Evolutionary conservation across 441 rosid genomes (phyloP), one percentile per base, ranked within the genome.

Genomic region (Corymbia calophylla): DNA sequence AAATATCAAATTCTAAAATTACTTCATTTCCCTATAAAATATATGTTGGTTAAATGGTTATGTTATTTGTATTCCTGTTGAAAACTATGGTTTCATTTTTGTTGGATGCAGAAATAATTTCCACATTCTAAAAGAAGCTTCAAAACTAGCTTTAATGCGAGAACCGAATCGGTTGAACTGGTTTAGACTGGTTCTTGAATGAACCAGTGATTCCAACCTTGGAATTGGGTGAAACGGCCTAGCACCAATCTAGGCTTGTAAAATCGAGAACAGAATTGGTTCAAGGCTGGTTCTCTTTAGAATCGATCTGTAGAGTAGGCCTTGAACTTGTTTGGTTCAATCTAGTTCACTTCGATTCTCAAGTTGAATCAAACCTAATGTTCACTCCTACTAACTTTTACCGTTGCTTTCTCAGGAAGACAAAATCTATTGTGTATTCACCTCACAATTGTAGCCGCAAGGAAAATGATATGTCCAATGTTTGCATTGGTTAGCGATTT

Each of bases 141-240:
- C 16, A 19, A 19, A 35, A 19, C 48, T 5, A 32, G 8, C 44
- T 70, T 19, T 70, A 70, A 70, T 23, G 3, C 0, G 0, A 0
- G 8, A 18, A 19, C 25, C 0, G 2, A 70, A 70, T 70, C 14
- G 6, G 25, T 70, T 19, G 9, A 35, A 10, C 16, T 0, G 13
- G 0, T 35, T 35, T 18, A 70, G 16, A 35, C 0, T 0, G 1
- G 11, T 70, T 35, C 4, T 7, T 1, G 6, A 0, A 39, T 19
- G 27, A 39, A 10, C 0, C 1, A 14, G 2, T 11, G 15, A 12
- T 35, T 10, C 29, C 5, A 70, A 35, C 16, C 8, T 70, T 10
- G 2, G 25, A 35, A 70, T 0, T 0, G 1, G 2, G 7, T 0
- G 0, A 19, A 70, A 6, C 0, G 0, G 25, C 81, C 3, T 19